A percentile compares a stretch with the other conserved stretches of the same genome.
Evolutionary conservation across 306 rosid species (phyloP).

Genomic region (Calophaca sinica): DNA sequence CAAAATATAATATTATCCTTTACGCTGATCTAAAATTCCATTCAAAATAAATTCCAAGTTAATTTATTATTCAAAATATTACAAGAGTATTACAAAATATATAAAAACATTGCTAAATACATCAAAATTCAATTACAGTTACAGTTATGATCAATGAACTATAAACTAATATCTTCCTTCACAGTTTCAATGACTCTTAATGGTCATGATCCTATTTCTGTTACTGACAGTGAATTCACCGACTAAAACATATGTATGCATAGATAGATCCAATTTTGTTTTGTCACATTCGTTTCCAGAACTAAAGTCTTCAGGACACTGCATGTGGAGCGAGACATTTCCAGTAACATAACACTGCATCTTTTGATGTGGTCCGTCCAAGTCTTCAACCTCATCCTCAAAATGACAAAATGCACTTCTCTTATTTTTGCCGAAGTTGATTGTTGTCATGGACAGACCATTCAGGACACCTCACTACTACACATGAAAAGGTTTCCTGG

Average conservation of each 20-base stretch:
- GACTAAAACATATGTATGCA: conserved; percentile 14
- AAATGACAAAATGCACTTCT: conserved; percentile 28
- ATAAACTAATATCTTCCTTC: not conserved
- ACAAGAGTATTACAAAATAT: conserved; percentile 10
- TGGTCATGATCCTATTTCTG: not conserved
- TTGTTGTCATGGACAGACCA: not conserved
- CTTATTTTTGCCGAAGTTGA: conserved; percentile 22
- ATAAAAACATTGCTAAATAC: not conserved
- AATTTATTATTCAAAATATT: not conserved
- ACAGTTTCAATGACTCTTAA: not conserved
- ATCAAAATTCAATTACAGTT: not conserved
- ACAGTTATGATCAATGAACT: not conserved
- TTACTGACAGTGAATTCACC: not conserved
- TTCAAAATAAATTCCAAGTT: not conserved
- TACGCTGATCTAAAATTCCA: not conserved
- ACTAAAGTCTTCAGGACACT: not conserved
- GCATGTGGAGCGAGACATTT: not conserved
- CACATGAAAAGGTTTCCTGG: conserved; percentile 78
- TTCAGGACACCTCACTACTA: conserved; percentile 31
- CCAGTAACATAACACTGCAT: not conserved
- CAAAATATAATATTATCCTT: not conserved
- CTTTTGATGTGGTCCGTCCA: no score
- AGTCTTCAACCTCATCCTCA: not conserved
- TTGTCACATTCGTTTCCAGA: not conserved
- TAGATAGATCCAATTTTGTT: not conserved